Base-by-base conservation (phyloP, 1,284 basidiomycete species). In the Pisolithus thermaeus region DNA sequence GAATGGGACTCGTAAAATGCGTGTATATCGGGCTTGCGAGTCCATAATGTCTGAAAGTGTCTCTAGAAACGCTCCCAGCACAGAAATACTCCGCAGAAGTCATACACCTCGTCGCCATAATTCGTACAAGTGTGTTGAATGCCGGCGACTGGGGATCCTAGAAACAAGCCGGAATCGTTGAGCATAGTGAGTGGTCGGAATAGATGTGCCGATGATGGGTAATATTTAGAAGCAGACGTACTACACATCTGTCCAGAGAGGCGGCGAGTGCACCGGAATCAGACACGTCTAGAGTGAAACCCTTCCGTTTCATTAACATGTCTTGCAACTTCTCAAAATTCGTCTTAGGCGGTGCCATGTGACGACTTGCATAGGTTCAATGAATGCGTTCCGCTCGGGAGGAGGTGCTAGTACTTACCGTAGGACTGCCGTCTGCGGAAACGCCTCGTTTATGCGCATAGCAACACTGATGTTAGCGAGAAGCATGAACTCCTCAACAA, bases 81-180 rank as follows among this genome's bases (percentile, higher is more conserved):
- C 92, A 94, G 72, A 99, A 98, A 70, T 99, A 99, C 69, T 99
- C 97, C 27, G 97, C 97, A 0, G 94, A 88, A 18, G 98, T 77
- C 97, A 99, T 98, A 68, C 97, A 99, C 18, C 97, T 78, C 1
- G 97, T 99, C 2, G 97, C 95, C 94, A 99, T 98, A 70, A 99
- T 98, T 42, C 97, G 85, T 44, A 99, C 95, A 12, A 99, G 81
- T 0, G 94, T 99, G 66, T 99, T 99, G 77, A 99, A 98, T 3
- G 92, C 85, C 0, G 92, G 90, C 61, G 92, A 81, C 7, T 71
- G 67, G 0, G 87, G 78, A 64, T 96, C 92, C 87, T 92, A 59
- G 42, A 5, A 35, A 14, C 32, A 14, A 14, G 32, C 4, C 12
- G 14, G 32, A 35, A 35, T 35, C 12, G 12, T 35, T 35, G 32